phyloP scores from a whole-genome alignment of 2,329 filamentous ascomycete genomes.

The Aspergillus viridinutans region DNA sequence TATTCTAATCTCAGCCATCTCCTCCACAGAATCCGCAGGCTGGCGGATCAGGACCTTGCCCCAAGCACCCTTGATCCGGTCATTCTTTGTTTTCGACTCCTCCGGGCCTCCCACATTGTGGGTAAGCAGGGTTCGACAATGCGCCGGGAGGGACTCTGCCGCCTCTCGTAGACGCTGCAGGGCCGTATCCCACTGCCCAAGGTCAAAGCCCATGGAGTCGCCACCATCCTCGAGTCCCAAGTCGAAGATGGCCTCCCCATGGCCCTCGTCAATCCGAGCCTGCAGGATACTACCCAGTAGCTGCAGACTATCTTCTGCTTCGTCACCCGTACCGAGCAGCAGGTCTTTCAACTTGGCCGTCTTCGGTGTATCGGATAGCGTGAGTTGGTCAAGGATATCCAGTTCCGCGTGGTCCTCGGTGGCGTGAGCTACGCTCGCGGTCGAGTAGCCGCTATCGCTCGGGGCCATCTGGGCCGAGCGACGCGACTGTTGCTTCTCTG shows the following conservation, averaged over 20 bases:
- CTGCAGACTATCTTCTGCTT: constrained; percentile 56
- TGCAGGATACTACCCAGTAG: constrained; percentile 64
- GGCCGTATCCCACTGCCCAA: constrained; percentile 71
- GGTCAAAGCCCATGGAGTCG: constrained; percentile 72
- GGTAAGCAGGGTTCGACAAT: constrained; percentile 81
- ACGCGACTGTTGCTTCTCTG: constrained; percentile 80
- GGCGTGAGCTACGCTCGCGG: constrained; percentile 28
- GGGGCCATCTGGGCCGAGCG: constrained; percentile 35
- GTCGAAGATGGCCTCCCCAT: constrained; percentile 87
- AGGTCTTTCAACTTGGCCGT: constrained; percentile 68
- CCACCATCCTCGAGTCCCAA: constrained; percentile 87
- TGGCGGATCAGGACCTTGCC: constrained; percentile 85
- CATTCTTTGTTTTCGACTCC: constrained; percentile 62
- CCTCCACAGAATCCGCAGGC: constrained; percentile 68
- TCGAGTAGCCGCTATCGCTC: constrained; percentile 41
- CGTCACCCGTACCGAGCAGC: constrained; percentile 55
- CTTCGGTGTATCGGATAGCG: constrained; percentile 65
- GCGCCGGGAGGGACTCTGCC: constrained; percentile 62
- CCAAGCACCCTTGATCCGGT: constrained; percentile 68
- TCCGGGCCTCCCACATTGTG: constrained; percentile 77
- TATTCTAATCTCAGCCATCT: constrained; percentile 92
- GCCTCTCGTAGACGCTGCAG: constrained; percentile 62
- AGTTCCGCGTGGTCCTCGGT: constrained; percentile 78
- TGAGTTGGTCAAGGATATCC: constrained; percentile 77
- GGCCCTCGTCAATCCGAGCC: constrained; percentile 71